A percentile compares a stretch with the other conserved stretches of the same genome.
phyloP scores from a whole-genome alignment of 177 flowering plant genomes.

The Vitis hybrid region DNA sequence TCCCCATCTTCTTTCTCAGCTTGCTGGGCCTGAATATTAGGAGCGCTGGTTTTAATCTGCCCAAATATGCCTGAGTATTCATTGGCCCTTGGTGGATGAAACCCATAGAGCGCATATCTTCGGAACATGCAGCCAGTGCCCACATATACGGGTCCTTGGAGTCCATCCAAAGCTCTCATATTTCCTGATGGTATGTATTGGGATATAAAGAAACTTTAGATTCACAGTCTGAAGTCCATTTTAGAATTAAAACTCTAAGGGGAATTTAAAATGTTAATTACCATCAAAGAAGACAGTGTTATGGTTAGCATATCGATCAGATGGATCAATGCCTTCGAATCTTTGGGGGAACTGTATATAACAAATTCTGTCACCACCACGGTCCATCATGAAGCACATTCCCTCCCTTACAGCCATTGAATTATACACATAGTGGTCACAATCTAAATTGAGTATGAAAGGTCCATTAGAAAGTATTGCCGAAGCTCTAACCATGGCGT shows the following conservation, averaged over 20 bases:
- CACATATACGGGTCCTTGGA: constrained; percentile 84
- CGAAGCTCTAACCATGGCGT: constrained; percentile 81
- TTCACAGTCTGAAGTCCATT: neutral
- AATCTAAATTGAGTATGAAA: constrained; percentile 81
- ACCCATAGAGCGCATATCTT: constrained; percentile 74
- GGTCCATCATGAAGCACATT: constrained; percentile 92
- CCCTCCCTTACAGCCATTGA: constrained; percentile 66
- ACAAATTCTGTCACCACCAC: constrained; percentile 83
- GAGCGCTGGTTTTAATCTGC: constrained; percentile 40
- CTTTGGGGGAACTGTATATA: constrained; percentile 85
- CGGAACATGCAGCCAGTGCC: constrained; percentile 88
- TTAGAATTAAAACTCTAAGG: neutral
- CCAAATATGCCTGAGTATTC: constrained; percentile 69
- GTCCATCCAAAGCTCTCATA: constrained; percentile 88
- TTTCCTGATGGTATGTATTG: constrained; percentile 40
- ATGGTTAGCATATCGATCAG: constrained; percentile 86
- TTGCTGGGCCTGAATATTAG: constrained; percentile 12
- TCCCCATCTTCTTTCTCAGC: constrained; percentile 43
- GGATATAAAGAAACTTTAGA: no score
- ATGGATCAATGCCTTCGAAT: constrained; percentile 88
- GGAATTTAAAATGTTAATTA: constrained; percentile 6
- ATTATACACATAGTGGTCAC: constrained; percentile 84
- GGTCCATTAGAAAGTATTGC: constrained; percentile 84
- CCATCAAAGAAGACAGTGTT: constrained; percentile 93
- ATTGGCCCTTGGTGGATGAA: constrained; percentile 69